phyloP scores from a whole-genome alignment of 73 alveolate genomes.

The Blepharisma stoltei region DNA sequence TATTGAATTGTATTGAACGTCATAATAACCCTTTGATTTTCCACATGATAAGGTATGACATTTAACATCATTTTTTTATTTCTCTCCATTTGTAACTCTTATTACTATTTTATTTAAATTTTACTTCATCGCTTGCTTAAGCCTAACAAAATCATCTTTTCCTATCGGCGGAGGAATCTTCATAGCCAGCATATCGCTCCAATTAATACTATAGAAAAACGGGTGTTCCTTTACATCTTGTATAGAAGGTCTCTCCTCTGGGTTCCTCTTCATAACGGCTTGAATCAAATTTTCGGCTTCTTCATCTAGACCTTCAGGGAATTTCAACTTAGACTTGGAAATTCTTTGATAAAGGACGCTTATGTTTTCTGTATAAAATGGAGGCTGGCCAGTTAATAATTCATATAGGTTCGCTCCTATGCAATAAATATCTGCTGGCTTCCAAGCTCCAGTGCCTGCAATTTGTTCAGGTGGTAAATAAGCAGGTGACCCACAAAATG shows the following conservation, averaged over 20 bases:
- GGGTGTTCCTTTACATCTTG: neutral
- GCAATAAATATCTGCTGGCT: constrained; percentile 86
- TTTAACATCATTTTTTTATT: too few species aligned
- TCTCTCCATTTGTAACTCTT: too few species aligned
- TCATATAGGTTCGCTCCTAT: constrained; percentile 91
- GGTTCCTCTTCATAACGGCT: neutral
- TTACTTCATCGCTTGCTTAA: too few species aligned
- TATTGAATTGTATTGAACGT: too few species aligned
- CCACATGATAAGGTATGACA: too few species aligned
- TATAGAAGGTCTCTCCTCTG: neutral
- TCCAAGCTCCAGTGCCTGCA: constrained; percentile 72
- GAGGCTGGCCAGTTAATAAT: constrained; percentile 90
- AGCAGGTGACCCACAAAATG: constrained; percentile 78
- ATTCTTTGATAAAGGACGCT: constrained; percentile 80
- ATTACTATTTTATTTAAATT: too few species aligned
- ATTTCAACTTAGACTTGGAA: constrained; percentile 59
- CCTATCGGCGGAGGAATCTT: neutral
- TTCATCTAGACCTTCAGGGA: constrained; percentile 55
- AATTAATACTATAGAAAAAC: neutral
- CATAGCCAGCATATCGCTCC: neutral
- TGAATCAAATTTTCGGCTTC: neutral
- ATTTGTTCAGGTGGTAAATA: constrained; percentile 91
- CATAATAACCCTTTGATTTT: too few species aligned
- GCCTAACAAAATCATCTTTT: too few species aligned
- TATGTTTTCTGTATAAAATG: constrained; percentile 81